phyloP scores from a whole-genome alignment of 441 rosid genomes.

The Isatis lusitanica region DNA sequence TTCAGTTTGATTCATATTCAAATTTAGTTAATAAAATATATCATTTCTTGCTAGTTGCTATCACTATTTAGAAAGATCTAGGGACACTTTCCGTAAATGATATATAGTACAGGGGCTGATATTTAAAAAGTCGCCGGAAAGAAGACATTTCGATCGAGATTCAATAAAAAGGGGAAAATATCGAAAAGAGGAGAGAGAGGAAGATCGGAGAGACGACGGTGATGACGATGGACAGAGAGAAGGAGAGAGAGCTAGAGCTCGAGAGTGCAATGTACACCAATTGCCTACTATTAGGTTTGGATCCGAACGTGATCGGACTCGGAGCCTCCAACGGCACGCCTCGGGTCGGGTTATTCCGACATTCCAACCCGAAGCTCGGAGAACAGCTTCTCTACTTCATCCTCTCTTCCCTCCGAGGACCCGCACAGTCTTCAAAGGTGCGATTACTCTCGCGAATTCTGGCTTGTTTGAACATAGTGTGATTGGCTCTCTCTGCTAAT shows the following conservation, averaged over 20 bases:
- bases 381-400: constrained; percentile 99
- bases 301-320: constrained; percentile 87
- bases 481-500: constrained; percentile 18
- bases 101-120: background rate
- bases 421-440: constrained; percentile 93
- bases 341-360: constrained; percentile 95
- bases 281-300: constrained; percentile 91
- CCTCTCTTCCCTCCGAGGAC: constrained; percentile 98
- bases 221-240: constrained; percentile 99
- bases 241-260: constrained; percentile 98
- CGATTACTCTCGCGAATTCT: constrained; percentile 15
- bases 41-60: background rate
- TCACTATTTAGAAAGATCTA: background rate
- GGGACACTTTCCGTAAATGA: background rate
- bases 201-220: constrained; percentile 38
- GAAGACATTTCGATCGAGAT: constrained; percentile 41
- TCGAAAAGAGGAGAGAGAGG: constrained; percentile 15
- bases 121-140: constrained; percentile 41
- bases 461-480: background rate
- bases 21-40: background rate
- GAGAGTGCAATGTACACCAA: constrained; percentile 99
- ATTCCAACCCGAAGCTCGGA: constrained; percentile 99
- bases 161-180: constrained; percentile 26
- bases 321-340: constrained; percentile 79
- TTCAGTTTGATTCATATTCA: background rate